phyloP scores from a whole-genome alignment of 2,329 filamentous ascomycete species.

The Chaetothyriales sp. region DNA sequence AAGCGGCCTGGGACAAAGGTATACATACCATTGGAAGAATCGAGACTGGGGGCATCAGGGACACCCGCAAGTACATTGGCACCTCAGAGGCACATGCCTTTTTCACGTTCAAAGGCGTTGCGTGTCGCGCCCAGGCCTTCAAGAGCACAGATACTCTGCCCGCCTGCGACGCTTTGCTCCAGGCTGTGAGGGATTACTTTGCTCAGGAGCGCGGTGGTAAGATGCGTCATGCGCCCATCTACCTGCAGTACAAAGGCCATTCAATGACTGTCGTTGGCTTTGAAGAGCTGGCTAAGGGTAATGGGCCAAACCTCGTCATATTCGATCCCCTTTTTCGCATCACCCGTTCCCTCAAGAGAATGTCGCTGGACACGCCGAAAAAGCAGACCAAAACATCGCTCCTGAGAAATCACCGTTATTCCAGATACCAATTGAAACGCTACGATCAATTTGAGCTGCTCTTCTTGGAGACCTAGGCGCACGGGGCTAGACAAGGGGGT shows the following conservation, averaged over 20 bases:
- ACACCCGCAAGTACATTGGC: constrained; percentile 91
- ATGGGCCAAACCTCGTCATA: constrained; percentile 51
- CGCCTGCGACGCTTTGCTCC: constrained; percentile 42
- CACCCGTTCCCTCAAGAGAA: constrained; percentile 43
- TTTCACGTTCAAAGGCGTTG: constrained; percentile 53
- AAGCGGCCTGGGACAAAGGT: constrained; percentile 72
- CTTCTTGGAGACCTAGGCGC: background rate
- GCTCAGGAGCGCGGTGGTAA: constrained; percentile 29
- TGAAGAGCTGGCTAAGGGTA: constrained; percentile 50
- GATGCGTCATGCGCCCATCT: constrained; percentile 53
- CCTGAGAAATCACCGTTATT: background rate
- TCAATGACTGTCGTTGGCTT: constrained; percentile 82
- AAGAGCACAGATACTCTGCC: constrained; percentile 30
- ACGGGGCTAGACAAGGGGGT: background rate
- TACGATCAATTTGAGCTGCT: constrained; percentile 1
- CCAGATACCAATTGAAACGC: background rate
- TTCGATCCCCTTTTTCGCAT: constrained; percentile 78
- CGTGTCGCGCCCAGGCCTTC: constrained; percentile 51
- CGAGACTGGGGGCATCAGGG: constrained; percentile 73
- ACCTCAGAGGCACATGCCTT: constrained; percentile 81
- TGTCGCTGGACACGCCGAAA: background rate
- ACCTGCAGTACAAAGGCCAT: constrained; percentile 78
- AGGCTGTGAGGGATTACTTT: constrained; percentile 65
- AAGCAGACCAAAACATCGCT: background rate
- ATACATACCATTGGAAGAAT: constrained; percentile 59